Conservation (phyloP, 139 green algal genomes). For the Monoraphidium neglectum region DNA sequence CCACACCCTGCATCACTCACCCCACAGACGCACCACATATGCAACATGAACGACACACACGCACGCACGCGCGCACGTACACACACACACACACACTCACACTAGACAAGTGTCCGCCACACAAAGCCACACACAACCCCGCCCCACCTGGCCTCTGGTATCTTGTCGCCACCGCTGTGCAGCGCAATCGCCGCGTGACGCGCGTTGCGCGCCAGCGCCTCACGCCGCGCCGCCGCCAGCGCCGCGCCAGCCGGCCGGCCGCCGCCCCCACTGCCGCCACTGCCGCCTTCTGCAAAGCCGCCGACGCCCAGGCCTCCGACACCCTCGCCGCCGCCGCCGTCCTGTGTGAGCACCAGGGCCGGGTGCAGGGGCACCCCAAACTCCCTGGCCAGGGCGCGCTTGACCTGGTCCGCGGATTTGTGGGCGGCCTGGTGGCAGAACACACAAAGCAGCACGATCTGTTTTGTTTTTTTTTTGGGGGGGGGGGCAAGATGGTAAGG, state of each 20-base stretch:
- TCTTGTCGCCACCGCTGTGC: constrained; percentile 24
- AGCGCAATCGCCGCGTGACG: constrained; percentile 40
- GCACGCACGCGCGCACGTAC: no score
- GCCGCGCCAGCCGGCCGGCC: not conserved
- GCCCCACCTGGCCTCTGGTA: constrained; percentile 16
- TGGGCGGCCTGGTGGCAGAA: constrained; percentile 62
- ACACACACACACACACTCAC: no score
- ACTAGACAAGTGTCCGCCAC: no score
- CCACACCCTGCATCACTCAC: no score
- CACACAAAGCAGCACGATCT: constrained; percentile 86
- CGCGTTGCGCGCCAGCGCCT: constrained; percentile 22
- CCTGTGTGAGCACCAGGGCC: constrained; percentile 3
- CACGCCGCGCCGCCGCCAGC: constrained; percentile 4
- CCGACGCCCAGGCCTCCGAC: not conserved
- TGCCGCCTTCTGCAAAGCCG: not conserved
- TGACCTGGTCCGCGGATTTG: constrained; percentile 62
- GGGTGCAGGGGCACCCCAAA: constrained; percentile 63
- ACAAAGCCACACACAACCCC: no score
- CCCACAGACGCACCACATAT: no score
- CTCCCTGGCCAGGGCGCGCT: constrained; percentile 58
- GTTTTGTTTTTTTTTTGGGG: no score
- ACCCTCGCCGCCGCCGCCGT: no score
- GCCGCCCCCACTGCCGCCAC: constrained; percentile 4
- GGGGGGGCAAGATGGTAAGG: no score
- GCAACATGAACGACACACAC: no score